Evolutionary conservation across 2,329 filamentous ascomycete genomes (phyloP).

Genomic region (Fusarium pseudoanthophilum): DNA sequence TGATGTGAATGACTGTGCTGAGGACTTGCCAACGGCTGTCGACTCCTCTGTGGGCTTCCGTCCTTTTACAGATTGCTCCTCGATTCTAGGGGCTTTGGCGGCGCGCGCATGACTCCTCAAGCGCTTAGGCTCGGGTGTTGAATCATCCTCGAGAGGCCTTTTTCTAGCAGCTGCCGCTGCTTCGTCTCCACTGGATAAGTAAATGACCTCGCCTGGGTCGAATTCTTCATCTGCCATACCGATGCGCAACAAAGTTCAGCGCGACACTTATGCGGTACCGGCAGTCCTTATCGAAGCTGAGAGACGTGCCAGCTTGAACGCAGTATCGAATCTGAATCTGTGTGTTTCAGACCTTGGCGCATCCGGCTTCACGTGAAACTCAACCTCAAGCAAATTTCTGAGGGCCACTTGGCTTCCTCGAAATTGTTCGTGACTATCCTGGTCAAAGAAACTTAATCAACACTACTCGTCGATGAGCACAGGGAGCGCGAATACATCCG

Average conservation of each 20-base stretch:
- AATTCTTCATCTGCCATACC: conserved; percentile 33
- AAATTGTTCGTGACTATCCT: conserved; percentile 7
- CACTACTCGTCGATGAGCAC: conserved; percentile 3
- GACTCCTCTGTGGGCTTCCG: conserved; percentile 22
- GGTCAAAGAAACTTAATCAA: conserved; percentile 22
- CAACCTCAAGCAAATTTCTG: background rate
- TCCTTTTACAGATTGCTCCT: conserved; percentile 31
- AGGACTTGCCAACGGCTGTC: background rate
- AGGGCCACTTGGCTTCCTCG: conserved; percentile 18
- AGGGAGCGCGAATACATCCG: background rate
- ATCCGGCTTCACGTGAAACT: conserved; percentile 4
- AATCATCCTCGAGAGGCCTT: conserved; percentile 43
- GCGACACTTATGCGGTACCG: background rate
- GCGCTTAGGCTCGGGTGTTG: conserved; percentile 38
- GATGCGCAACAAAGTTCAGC: background rate
- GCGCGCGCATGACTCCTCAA: conserved; percentile 19
- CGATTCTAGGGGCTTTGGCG: conserved; percentile 31
- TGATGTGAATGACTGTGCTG: conserved; percentile 11
- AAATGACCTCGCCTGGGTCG: conserved; percentile 39
- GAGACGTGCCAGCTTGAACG: background rate
- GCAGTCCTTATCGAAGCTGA: background rate
- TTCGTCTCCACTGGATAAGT: conserved; percentile 43
- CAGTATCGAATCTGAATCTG: background rate
- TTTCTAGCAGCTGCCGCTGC: conserved; percentile 39
- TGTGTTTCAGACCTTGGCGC: background rate